Evolutionary conservation across 768 basidiomycete genomes (phyloP).

Genomic region (Podaxis rugospora): DNA sequence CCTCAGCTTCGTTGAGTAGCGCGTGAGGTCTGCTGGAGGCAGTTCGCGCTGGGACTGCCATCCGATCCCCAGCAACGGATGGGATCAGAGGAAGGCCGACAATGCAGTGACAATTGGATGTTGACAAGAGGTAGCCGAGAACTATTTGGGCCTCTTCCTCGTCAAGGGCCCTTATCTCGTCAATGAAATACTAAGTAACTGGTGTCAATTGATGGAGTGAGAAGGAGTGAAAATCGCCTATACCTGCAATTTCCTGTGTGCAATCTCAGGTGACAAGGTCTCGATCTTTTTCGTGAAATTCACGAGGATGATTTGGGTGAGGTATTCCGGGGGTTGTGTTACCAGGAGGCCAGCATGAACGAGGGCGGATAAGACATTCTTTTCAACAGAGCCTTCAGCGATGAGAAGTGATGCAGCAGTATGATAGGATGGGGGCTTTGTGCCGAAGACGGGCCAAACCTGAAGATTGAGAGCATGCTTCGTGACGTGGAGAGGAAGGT

Average conservation of each 20-base stretch:
- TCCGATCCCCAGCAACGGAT: conserved; percentile 17
- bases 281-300: neutral
- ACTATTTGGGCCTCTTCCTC: conserved; percentile 15
- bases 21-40: conserved; percentile 12
- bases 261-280: neutral
- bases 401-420: conserved; percentile 20
- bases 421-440: neutral
- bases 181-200: neutral
- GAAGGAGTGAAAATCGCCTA: neutral
- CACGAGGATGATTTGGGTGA: conserved; percentile 24
- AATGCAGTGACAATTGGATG: conserved; percentile 25
- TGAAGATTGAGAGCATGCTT: conserved; percentile 19
- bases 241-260: neutral
- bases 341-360: conserved; percentile 29
- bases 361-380: conserved; percentile 23
- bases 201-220: neutral
- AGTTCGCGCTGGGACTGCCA: conserved; percentile 18
- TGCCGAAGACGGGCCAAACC: conserved; percentile 32
- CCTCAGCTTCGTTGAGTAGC: conserved; percentile 21
- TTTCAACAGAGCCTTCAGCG: conserved; percentile 12
- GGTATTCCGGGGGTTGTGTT: conserved; percentile 30
- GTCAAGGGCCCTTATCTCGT: neutral
- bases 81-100: conserved; percentile 35
- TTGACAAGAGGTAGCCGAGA: conserved; percentile 32
- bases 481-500: conserved; percentile 27